Conservation (phyloP, 2,329 filamentous ascomycete species). For the Hypocrella siamensis region DNA sequence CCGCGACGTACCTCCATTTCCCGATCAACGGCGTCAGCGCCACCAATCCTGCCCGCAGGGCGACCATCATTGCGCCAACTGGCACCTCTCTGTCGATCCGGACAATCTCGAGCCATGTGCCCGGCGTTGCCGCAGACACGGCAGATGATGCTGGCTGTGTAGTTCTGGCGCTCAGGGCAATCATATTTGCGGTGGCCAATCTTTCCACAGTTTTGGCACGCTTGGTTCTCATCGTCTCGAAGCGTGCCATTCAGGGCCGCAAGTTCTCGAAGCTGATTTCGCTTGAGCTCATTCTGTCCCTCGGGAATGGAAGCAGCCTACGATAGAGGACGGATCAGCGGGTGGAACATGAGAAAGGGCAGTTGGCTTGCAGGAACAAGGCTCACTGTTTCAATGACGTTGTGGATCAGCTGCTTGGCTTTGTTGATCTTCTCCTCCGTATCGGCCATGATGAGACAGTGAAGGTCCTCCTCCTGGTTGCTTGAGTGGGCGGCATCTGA, state of each 20-base stretch:
- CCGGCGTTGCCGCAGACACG: slow-evolving; percentile 95
- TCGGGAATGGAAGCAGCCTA: slow-evolving; percentile 97
- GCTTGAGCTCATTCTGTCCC: slow-evolving; percentile 96
- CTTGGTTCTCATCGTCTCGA: slow-evolving; percentile 97
- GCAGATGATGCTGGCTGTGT: slow-evolving; percentile 98
- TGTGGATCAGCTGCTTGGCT: slow-evolving; percentile 95
- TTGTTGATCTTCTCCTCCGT: slow-evolving; percentile 99
- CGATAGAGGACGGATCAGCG: not conserved
- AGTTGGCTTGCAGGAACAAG: not conserved
- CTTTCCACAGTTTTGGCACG: slow-evolving; percentile 97
- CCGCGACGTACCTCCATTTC: slow-evolving; percentile 73
- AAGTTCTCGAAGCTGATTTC: slow-evolving; percentile 94
- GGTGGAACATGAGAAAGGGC: too few relatives aligned
- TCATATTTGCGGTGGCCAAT: slow-evolving; percentile 99
- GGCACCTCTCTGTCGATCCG: slow-evolving; percentile 77
- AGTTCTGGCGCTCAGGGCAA: slow-evolving; percentile 94
- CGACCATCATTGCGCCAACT: slow-evolving; percentile 72
- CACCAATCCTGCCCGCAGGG: slow-evolving; percentile 51
- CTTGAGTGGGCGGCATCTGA: slow-evolving; percentile 98
- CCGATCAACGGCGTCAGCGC: slow-evolving; percentile 73
- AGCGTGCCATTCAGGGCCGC: slow-evolving; percentile 97
- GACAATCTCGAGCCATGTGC: slow-evolving; percentile 96
- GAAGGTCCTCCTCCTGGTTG: slow-evolving; percentile 98
- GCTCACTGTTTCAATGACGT: slow-evolving; percentile 93
- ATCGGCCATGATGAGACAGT: slow-evolving; percentile 99